phyloP scores from a whole-genome alignment of 495 filamentous ascomycete genomes.

The Aspergillus campestris region DNA sequence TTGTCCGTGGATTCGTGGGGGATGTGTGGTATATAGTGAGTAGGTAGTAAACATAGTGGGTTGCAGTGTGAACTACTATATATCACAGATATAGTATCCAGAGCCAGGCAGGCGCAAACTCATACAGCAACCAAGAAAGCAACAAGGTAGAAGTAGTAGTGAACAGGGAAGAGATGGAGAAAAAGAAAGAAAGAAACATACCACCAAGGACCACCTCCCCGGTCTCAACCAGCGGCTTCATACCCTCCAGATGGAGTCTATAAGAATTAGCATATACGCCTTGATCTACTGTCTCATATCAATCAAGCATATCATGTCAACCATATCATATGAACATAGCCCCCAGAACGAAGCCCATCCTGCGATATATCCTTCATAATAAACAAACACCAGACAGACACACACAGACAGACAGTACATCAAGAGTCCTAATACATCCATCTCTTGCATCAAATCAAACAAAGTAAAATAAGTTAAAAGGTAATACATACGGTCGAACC shows the following conservation, averaged over 20 bases:
- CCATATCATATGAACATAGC: neutral
- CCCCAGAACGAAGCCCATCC: neutral
- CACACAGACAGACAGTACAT: neutral
- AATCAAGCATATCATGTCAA: too few species aligned
- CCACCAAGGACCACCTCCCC: conserved; percentile 30
- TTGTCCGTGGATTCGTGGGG: neutral
- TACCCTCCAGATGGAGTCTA: conserved; percentile 26
- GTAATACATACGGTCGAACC: conserved; percentile 55
- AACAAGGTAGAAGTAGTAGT: neutral
- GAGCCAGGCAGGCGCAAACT: neutral
- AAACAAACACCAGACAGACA: neutral
- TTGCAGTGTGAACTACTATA: too few species aligned
- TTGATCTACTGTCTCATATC: neutral
- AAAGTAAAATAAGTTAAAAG: neutral
- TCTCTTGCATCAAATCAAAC: neutral
- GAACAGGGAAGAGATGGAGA: neutral
- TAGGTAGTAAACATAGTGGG: neutral
- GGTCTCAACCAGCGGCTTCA: conserved; percentile 26
- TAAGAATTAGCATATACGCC: neutral
- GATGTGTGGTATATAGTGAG: neutral
- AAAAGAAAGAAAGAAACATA: conserved; percentile 15
- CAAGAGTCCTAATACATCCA: neutral
- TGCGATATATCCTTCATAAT: neutral
- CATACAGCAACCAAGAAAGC: neutral
- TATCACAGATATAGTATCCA: neutral